A percentile compares a stretch with the other conserved stretches of the same genome.
Evolutionary conservation across 2,329 filamentous ascomycete genomes (phyloP).

Genomic region (Arthroderma sp.): DNA sequence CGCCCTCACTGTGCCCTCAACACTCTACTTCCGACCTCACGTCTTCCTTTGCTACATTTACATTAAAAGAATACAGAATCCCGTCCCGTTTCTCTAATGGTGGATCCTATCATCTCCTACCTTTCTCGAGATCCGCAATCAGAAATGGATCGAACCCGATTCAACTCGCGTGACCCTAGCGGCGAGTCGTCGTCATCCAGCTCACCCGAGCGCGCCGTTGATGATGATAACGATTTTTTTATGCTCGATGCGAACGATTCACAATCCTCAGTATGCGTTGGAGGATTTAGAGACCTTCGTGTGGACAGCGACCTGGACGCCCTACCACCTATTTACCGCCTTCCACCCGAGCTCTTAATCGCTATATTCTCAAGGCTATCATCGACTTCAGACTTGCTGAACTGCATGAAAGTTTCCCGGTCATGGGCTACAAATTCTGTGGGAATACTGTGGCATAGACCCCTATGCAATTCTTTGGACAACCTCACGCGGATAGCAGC

Average conservation of each 20-base stretch:
- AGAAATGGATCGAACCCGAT: too few relatives aligned
- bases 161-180: constrained; percentile 22
- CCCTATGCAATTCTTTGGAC: constrained; percentile 74
- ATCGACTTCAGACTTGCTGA: constrained; percentile 61
- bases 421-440: constrained; percentile 87
- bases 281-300: constrained; percentile 62
- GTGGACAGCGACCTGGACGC: constrained; percentile 38
- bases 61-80: too few relatives aligned
- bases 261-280: constrained; percentile 74
- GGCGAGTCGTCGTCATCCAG: constrained; percentile 27
- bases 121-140: too few relatives aligned
- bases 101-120: too few relatives aligned
- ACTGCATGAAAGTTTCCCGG: constrained; percentile 88
- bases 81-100: too few relatives aligned
- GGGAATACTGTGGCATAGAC: constrained; percentile 86
- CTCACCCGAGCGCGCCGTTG: constrained; percentile 38
- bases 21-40: too few relatives aligned
- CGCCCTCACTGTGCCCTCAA: too few relatives aligned
- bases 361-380: constrained; percentile 76
- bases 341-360: constrained; percentile 92
- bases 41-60: too few relatives aligned
- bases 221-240: constrained; percentile 91
- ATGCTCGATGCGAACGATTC: constrained; percentile 74
- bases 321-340: constrained; percentile 55
- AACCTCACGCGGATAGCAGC: constrained; percentile 70